Base-by-base conservation (phyloP, 129 eudicot genomes). In the Lactuca saligna region DNA sequence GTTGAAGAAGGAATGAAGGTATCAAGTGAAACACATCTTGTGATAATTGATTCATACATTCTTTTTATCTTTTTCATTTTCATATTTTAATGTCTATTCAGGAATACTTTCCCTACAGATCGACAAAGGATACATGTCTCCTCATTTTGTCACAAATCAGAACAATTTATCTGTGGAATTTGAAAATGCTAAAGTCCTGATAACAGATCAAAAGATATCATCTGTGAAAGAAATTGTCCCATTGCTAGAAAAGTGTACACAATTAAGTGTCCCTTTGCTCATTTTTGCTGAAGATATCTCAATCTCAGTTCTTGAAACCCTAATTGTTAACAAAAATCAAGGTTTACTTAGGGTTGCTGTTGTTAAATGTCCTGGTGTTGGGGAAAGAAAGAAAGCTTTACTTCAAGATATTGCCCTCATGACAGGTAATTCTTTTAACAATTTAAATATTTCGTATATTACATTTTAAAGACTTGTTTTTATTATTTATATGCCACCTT, bases 1-100 rank as follows among this genome's bases (percentile, higher is more conserved):
- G 78, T 91, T 74, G 98, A 91, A 82, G 98, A 91, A 82, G 98
- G 98, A 82, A 88, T 91, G 96, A 88, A 88, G 96, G 98, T 89
- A 46, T 46, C 4, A 83, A 69, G 59, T 69, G 64, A 53, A 51
- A 41, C 56, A 39, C 10, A 15, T 60, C 56, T 53, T 58, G 29
- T 33, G 66, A 33, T 65, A 44, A 32, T 41, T 58, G 37, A 62
- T 71, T 46, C 68, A 57, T 56, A 31, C 53, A 53, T 66, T 66
- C 6, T 72, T 49, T 75, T 78, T 56, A 34, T 78, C 70, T 65
- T 75, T 77, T 63, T 61, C 79, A 56, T 67, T 72, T 66, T 65
- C 77, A 57, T 69, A 72, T 76, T 68, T 79, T 81, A 57, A 88
- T 77, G 79, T 78, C 67, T 81, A 67, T 77, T 70, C 83, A 79